phyloP scores from a whole-genome alignment of 2,329 filamentous ascomycete species.

The Colletotrichum sp. region DNA sequence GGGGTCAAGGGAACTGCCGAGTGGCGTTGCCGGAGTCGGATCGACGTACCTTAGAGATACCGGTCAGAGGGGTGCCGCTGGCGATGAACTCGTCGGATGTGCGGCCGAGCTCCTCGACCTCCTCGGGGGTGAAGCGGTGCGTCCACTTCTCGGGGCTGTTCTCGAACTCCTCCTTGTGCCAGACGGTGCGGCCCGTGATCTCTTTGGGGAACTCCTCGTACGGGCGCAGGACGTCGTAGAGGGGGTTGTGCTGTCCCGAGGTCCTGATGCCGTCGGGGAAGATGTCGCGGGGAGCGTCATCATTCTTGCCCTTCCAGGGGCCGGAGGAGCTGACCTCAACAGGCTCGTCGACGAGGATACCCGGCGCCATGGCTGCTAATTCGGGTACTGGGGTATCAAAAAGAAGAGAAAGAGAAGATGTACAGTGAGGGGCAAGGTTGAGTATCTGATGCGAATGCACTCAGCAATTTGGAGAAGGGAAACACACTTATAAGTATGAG shows the following conservation, averaged over 20 bases:
- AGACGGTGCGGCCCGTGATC: constrained; percentile 76
- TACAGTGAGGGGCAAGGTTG: background rate
- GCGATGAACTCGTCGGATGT: constrained; percentile 74
- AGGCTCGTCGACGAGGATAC: constrained; percentile 23
- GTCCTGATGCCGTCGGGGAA: constrained; percentile 57
- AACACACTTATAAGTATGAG: background rate
- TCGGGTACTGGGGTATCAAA: background rate
- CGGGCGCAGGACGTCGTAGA: constrained; percentile 68
- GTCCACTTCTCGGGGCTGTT: constrained; percentile 73
- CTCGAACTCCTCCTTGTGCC: constrained; percentile 70
- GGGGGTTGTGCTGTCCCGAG: constrained; percentile 74
- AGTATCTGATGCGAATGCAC: background rate
- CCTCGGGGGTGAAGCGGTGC: constrained; percentile 69
- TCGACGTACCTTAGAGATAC: constrained; percentile 52
- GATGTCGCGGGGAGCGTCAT: constrained; percentile 38
- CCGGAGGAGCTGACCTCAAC: background rate
- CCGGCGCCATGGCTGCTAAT: constrained; percentile 23
- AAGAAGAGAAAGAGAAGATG: background rate
- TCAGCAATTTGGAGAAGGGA: background rate
- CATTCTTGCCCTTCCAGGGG: constrained; percentile 31
- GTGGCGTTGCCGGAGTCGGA: background rate
- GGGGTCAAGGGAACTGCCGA: background rate
- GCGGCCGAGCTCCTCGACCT: constrained; percentile 70
- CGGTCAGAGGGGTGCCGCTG: constrained; percentile 70
- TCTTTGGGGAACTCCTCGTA: constrained; percentile 75